These are phyloP conservation scores for Termitomyces sp. DNA, from an alignment of 768 basidiomycete genomes.

Conservation along the genomic window DNA sequence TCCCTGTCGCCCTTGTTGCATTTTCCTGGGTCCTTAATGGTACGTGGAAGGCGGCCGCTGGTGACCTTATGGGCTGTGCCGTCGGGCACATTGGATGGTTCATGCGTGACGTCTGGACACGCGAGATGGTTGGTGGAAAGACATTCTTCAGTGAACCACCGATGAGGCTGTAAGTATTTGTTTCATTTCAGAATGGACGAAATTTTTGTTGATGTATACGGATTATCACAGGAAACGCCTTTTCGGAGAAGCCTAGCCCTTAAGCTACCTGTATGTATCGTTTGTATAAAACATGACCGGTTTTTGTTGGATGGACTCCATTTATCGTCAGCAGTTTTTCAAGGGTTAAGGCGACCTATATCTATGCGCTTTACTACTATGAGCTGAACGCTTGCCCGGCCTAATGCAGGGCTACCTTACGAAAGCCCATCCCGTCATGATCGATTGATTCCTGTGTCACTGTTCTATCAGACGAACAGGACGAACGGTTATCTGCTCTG, in stretches of 20 bases:
- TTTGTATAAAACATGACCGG: neutral
- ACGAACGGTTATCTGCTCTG: neutral
- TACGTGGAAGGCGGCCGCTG: slow-evolving; percentile 78
- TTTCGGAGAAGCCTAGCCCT: slow-evolving; percentile 47
- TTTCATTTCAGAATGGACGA: slow-evolving; percentile 2
- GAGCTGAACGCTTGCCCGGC: neutral
- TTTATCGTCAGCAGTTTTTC: neutral
- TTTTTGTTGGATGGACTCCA: slow-evolving; percentile 17
- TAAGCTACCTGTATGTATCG: neutral
- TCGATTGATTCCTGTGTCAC: neutral
- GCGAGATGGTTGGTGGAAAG: slow-evolving; percentile 78
- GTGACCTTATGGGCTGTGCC: slow-evolving; percentile 78
- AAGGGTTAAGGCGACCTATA: neutral
- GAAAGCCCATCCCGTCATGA: neutral
- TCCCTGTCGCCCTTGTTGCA: slow-evolving; percentile 85
- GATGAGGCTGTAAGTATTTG: slow-evolving; percentile 51
- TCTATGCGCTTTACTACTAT: neutral
- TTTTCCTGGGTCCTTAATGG: slow-evolving; percentile 84
- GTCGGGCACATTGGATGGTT: slow-evolving; percentile 89
- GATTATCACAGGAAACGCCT: slow-evolving; percentile 48
- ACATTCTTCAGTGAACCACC: slow-evolving; percentile 73
- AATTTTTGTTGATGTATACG: neutral
- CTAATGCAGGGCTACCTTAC: neutral
- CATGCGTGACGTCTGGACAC: slow-evolving; percentile 79
- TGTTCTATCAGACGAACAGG: neutral